Evolutionary conservation across 768 basidiomycete species (phyloP).

Genomic region (Pleurotus citrinopileatus): DNA sequence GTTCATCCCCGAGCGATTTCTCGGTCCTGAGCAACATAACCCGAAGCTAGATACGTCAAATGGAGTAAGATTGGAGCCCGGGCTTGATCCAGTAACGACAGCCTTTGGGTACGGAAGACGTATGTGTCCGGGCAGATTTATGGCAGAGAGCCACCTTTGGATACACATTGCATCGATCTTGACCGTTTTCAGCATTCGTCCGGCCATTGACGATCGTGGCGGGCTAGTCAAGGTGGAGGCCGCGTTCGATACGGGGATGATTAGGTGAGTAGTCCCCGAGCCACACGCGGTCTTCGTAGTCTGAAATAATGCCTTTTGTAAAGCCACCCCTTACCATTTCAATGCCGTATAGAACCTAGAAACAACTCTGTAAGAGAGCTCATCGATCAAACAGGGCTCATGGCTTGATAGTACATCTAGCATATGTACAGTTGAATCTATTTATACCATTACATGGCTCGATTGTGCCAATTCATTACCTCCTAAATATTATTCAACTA

Average conservation of each 20-base stretch:
- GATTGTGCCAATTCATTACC: too few species aligned
- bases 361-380: conserved; percentile 4
- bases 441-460: too few species aligned
- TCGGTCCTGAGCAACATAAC: conserved; percentile 1
- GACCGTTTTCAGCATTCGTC: not conserved
- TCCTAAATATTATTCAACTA: too few species aligned
- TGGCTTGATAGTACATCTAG: not conserved
- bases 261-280: not conserved
- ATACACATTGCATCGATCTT: conserved; percentile 7
- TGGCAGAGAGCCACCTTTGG: conserved; percentile 7
- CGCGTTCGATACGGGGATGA: conserved; percentile 9
- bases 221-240: not conserved
- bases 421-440: too few species aligned
- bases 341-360: conserved; percentile 9
- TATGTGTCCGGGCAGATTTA: conserved; percentile 6
- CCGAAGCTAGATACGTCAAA: not conserved
- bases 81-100: conserved; percentile 1
- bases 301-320: not conserved
- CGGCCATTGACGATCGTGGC: conserved; percentile 1
- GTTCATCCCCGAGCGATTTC: conserved; percentile 28
- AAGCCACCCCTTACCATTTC: conserved; percentile 16
- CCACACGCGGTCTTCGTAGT: not conserved
- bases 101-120: conserved; percentile 7
- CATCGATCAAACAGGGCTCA: conserved; percentile 14
- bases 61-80: not conserved